These are phyloP conservation scores for Testicularia cyperi DNA, from an alignment of 1,284 basidiomycete genomes.

Conservation along the genomic window DNA sequence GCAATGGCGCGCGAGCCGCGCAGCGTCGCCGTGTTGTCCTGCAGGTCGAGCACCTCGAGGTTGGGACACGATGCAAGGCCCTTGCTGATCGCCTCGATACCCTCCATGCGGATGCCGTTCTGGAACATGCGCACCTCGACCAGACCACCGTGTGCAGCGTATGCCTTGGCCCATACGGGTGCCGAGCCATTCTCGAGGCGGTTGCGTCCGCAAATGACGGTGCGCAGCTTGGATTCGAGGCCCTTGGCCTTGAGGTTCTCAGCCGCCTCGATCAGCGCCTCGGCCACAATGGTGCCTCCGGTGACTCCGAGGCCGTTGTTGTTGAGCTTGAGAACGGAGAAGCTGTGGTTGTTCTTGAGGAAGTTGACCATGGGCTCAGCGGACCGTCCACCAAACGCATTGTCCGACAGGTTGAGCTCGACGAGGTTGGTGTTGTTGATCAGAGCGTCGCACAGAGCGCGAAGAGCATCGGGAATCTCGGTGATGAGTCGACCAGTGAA, in stretches of 20 bases:
- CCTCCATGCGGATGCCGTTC: slow-evolving; percentile 94
- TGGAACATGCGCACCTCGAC: slow-evolving; percentile 89
- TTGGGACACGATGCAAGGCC: slow-evolving; percentile 73
- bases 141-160: slow-evolving; percentile 75
- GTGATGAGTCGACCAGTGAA: slow-evolving; percentile 94
- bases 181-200: slow-evolving; percentile 90
- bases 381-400: slow-evolving; percentile 93
- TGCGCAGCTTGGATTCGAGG: slow-evolving; percentile 72
- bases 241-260: slow-evolving; percentile 70
- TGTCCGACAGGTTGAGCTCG: slow-evolving; percentile 89
- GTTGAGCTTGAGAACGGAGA: slow-evolving; percentile 87
- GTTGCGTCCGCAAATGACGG: slow-evolving; percentile 89
- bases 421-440: slow-evolving; percentile 76
- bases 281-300: slow-evolving; percentile 82
- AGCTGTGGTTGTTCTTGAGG: slow-evolving; percentile 62
- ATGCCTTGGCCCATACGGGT: slow-evolving; percentile 79
- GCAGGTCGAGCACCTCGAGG: slow-evolving; percentile 81
- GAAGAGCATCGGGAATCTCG: slow-evolving; percentile 88
- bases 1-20: slow-evolving; percentile 77
- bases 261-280: slow-evolving; percentile 79
- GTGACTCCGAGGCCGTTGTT: slow-evolving; percentile 96
- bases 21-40: slow-evolving; percentile 89
- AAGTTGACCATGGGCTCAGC: slow-evolving; percentile 92
- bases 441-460: slow-evolving; percentile 83
- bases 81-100: slow-evolving; percentile 76